Percentiles rank a stretch among this genome's conserved stretches.
Evolutionary conservation across 441 rosid genomes (phyloP).

Genomic region (Euphorbia celastroides): DNA sequence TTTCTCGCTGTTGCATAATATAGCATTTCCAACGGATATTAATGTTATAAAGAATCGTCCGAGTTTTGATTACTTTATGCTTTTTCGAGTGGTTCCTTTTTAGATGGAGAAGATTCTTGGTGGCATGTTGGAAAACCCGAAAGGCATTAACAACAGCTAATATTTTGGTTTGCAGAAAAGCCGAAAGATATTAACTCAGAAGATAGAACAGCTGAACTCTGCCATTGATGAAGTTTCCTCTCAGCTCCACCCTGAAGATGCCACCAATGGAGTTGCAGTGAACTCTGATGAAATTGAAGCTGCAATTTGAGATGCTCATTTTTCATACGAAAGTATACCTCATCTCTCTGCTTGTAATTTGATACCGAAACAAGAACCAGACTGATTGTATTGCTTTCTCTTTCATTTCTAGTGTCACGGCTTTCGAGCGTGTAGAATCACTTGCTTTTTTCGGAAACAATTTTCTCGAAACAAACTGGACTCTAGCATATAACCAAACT

Average conservation of each 20-base stretch:
- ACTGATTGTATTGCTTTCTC: slow-evolving; percentile 15
- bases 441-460: too few species aligned
- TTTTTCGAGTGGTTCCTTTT: slow-evolving; percentile 1
- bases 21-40: neutral
- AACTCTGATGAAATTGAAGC: slow-evolving; percentile 67
- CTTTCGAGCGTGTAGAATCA: too few species aligned
- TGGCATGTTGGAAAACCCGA: too few species aligned
- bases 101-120: neutral
- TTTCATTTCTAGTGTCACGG: neutral
- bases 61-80: neutral
- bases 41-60: neutral
- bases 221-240: slow-evolving; percentile 50
- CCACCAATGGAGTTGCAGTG: slow-evolving; percentile 47
- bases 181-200: slow-evolving; percentile 38
- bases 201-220: slow-evolving; percentile 47
- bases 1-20: neutral
- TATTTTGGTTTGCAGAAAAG: slow-evolving; percentile 51
- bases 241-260: slow-evolving; percentile 37
- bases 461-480: too few species aligned
- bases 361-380: slow-evolving; percentile 21
- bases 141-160: neutral
- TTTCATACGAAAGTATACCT: slow-evolving; percentile 6
- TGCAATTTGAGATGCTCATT: slow-evolving; percentile 32
- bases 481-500: too few species aligned
- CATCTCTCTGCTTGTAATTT: slow-evolving; percentile 11